Evolutionary conservation across 2,329 filamentous ascomycete genomes (phyloP).

Genomic region (Scleromitrula shiraiana): DNA sequence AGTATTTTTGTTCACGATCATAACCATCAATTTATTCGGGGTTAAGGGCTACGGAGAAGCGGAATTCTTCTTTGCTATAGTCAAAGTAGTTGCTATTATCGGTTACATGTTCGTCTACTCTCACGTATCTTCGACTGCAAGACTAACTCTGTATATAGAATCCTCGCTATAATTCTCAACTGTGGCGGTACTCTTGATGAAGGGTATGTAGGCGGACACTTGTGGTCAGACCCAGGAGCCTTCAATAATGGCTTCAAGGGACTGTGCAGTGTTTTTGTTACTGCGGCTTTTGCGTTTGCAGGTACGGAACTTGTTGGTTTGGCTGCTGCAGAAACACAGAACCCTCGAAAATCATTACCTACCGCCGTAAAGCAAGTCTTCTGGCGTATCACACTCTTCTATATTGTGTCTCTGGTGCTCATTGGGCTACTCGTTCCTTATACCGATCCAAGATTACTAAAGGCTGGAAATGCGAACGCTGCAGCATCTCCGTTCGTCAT

Average conservation of each 20-base stretch:
- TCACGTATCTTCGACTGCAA: background rate
- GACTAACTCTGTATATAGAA: conserved; percentile 36
- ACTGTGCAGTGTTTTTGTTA: conserved; percentile 71
- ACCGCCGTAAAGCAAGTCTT: conserved; percentile 90
- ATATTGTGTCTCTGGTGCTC: conserved; percentile 72
- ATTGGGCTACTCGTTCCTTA: conserved; percentile 79
- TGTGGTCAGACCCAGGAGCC: conserved; percentile 74
- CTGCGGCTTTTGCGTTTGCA: conserved; percentile 67
- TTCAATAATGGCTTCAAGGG: conserved; percentile 80
- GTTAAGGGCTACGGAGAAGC: conserved; percentile 85
- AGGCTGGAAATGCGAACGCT: conserved; percentile 51
- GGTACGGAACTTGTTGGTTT: conserved; percentile 72
- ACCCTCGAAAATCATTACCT: conserved; percentile 72
- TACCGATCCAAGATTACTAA: conserved; percentile 55
- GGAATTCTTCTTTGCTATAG: conserved; percentile 77
- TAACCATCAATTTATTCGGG: conserved; percentile 79
- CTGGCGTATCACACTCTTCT: conserved; percentile 89
- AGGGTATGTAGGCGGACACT: conserved; percentile 72
- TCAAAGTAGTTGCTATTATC: conserved; percentile 81
- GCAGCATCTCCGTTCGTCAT: conserved; percentile 89
- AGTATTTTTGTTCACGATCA: conserved; percentile 69
- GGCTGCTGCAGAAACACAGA: conserved; percentile 70
- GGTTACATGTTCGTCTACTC: conserved; percentile 65
- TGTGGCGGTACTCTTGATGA: conserved; percentile 66
- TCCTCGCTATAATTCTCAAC: conserved; percentile 80